These are phyloP conservation scores for Jatropha podagrica DNA, from an alignment of 441 rosid species.

Conservation along the genomic window DNA sequence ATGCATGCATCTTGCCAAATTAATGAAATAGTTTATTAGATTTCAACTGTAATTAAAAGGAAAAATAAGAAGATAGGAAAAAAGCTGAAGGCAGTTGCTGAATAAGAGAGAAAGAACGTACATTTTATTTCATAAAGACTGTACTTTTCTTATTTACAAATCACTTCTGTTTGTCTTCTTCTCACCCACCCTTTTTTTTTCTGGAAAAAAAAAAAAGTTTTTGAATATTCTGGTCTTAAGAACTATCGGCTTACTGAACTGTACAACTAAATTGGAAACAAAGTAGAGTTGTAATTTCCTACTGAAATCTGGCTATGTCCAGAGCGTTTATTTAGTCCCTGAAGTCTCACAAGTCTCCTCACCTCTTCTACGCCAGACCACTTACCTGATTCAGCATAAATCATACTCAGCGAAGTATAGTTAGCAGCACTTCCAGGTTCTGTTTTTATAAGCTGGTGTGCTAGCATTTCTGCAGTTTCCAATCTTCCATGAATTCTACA, in stretches of 20 bases:
- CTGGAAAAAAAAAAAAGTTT: too few species aligned
- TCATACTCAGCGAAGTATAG: slow-evolving; percentile 43
- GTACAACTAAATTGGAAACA: background rate
- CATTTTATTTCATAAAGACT: background rate
- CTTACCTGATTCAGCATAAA: slow-evolving; percentile 42
- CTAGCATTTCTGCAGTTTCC: slow-evolving; percentile 36
- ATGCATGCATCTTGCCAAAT: too few species aligned
- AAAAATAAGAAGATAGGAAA: too few species aligned
- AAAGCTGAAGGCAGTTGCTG: too few species aligned
- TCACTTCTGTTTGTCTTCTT: background rate
- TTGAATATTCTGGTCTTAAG: background rate
- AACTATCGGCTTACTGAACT: background rate
- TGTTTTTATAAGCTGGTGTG: slow-evolving; percentile 31
- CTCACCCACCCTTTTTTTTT: background rate
- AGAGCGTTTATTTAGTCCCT: slow-evolving; percentile 35
- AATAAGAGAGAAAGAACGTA: background rate
- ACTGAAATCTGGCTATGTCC: slow-evolving; percentile 47
- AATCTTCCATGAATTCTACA: slow-evolving; percentile 46
- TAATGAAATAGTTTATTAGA: too few species aligned
- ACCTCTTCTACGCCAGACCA: slow-evolving; percentile 47
- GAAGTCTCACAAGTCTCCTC: slow-evolving; percentile 40
- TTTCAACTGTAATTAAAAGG: too few species aligned
- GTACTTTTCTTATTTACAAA: background rate
- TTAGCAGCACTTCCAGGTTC: slow-evolving; percentile 55
- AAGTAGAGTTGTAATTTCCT: background rate